These are phyloP conservation scores for Ulmus americana DNA, from an alignment of 331 rosid species.

Conservation along the genomic window DNA sequence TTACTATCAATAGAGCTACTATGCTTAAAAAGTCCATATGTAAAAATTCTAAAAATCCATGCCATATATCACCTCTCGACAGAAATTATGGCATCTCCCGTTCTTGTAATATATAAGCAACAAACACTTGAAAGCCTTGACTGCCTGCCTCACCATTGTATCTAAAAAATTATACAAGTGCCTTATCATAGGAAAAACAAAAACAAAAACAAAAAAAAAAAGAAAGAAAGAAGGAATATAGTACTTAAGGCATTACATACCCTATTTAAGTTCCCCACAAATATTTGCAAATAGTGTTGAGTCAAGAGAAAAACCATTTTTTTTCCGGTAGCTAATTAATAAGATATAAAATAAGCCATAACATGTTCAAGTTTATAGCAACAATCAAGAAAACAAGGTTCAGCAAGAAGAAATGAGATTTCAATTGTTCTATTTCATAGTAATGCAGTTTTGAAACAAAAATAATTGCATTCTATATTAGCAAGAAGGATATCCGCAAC, in stretches of 20 bases:
- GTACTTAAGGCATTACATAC: constrained; percentile 33
- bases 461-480: neutral
- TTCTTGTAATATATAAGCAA: constrained; percentile 68
- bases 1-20: constrained; percentile 10
- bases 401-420: neutral
- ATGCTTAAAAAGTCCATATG: constrained; percentile 2
- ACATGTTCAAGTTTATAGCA: neutral
- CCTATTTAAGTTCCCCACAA: constrained; percentile 33
- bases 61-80: constrained; percentile 50
- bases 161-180: constrained; percentile 38
- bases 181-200: constrained; percentile 6
- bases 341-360: constrained; percentile 5
- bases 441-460: too few species aligned
- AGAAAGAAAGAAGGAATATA: neutral
- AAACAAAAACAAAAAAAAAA: too few species aligned
- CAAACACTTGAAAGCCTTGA: constrained; percentile 82
- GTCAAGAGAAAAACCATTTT: constrained; percentile 46
- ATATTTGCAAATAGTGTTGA: constrained; percentile 21
- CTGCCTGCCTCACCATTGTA: constrained; percentile 63
- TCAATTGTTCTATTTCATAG: neutral
- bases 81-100: constrained; percentile 72
- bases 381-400: neutral
- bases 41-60: constrained; percentile 20
- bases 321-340: constrained; percentile 8
- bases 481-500: constrained; percentile 44